These are phyloP conservation scores for Coleophoma eucalyptorum DNA, from an alignment of 2,329 filamentous ascomycete genomes.

Conservation along the genomic window DNA sequence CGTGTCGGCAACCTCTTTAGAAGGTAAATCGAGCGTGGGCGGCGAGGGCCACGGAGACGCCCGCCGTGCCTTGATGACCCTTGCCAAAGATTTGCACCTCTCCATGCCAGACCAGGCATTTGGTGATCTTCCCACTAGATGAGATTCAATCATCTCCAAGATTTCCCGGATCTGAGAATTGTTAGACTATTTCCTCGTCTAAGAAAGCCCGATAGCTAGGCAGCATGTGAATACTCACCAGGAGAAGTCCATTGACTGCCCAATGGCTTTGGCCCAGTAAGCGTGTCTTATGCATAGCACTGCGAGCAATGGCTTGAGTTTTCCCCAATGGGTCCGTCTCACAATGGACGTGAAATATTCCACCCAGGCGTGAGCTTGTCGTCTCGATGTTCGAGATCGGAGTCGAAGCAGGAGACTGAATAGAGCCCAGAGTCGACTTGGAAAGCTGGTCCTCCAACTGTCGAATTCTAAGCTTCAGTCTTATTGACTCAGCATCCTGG, in stretches of 20 bases:
- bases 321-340: conserved; percentile 30
- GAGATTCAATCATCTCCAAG: conserved; percentile 38
- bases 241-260: conserved; percentile 39
- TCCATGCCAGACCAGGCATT: conserved; percentile 34
- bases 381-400: conserved; percentile 31
- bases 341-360: conserved; percentile 38
- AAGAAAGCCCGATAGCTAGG: too few species aligned
- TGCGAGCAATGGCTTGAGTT: conserved; percentile 30
- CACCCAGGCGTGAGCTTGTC: conserved; percentile 32
- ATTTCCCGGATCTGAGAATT: conserved; percentile 36
- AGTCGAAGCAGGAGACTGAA: conserved; percentile 11
- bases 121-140: conserved; percentile 32
- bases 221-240: conserved; percentile 32
- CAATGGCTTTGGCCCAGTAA: conserved; percentile 56
- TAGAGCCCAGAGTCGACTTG: conserved; percentile 16
- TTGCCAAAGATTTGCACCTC: conserved; percentile 49
- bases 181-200: conserved; percentile 9
- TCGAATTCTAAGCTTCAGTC: conserved; percentile 31
- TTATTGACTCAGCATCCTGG: conserved; percentile 34
- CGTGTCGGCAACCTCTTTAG: conserved; percentile 37
- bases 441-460: conserved; percentile 41
- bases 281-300: conserved; percentile 50
- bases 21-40: conserved; percentile 40
- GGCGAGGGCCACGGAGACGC: conserved; percentile 42
- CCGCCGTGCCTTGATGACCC: conserved; percentile 45